Percentiles rank a stretch among this genome's conserved stretches.
Conservation (phyloP, 495 filamentous ascomycete species). For the Penicillium crystallinum region DNA sequence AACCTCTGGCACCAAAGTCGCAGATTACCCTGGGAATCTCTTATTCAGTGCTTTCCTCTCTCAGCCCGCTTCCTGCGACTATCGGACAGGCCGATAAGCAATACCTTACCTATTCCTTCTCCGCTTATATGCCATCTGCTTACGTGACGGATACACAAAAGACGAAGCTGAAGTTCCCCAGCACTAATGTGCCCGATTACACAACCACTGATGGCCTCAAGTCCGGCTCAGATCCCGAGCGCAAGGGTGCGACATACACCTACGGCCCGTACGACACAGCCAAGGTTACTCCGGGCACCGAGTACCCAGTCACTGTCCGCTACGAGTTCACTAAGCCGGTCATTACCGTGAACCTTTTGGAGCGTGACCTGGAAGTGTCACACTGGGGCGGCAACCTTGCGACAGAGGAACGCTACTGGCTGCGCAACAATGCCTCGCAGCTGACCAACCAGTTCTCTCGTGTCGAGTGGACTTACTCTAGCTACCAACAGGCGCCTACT, state of each 20-base stretch:
- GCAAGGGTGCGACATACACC: constrained; percentile 77
- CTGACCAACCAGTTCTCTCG: constrained; percentile 81
- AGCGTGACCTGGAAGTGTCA: constrained; percentile 89
- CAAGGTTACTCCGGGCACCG: constrained; percentile 60
- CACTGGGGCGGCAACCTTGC: constrained; percentile 98
- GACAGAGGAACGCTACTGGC: constrained; percentile 86
- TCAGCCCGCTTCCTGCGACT: constrained; percentile 70
- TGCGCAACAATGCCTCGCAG: constrained; percentile 79
- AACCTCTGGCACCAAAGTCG: constrained; percentile 64
- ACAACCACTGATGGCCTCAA: constrained; percentile 61
- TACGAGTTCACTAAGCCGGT: constrained; percentile 96
- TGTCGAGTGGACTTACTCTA: constrained; percentile 68
- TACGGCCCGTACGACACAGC: constrained; percentile 86
- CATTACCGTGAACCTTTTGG: constrained; percentile 64
- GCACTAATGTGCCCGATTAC: constrained; percentile 73
- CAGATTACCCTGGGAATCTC: constrained; percentile 84
- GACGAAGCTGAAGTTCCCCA: constrained; percentile 89
- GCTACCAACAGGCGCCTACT: constrained; percentile 68
- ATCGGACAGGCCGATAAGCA: constrained; percentile 81
- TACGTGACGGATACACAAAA: constrained; percentile 89
- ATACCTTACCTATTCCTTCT: constrained; percentile 78
- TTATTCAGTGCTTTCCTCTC: constrained; percentile 68
- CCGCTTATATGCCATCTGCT: constrained; percentile 71
- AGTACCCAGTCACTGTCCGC: constrained; percentile 68
- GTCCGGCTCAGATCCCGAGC: constrained; percentile 70